These are phyloP conservation scores for Fusarium anguioides DNA, from an alignment of 2,329 filamentous ascomycete species.

Conservation along the genomic window DNA sequence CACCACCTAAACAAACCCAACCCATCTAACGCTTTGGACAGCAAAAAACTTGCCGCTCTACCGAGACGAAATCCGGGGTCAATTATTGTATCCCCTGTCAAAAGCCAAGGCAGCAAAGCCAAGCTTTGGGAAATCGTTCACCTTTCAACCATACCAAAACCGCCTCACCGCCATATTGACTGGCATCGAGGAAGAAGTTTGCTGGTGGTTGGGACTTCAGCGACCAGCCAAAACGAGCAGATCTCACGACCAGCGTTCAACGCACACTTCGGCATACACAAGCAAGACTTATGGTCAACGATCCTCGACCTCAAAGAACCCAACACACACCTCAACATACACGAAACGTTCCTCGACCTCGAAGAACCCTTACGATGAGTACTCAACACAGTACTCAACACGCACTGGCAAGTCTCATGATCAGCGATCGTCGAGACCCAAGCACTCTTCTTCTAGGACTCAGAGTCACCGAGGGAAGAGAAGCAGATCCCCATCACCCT, in stretches of 20 bases:
- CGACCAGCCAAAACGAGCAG: background rate
- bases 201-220: slow-evolving; percentile 30
- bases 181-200: slow-evolving; percentile 25
- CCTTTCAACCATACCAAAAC: slow-evolving; percentile 26
- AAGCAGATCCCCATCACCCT: slow-evolving; percentile 18
- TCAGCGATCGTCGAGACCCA: slow-evolving; percentile 6
- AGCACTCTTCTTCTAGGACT: slow-evolving; percentile 2
- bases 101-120: slow-evolving; percentile 28
- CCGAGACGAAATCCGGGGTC: slow-evolving; percentile 29
- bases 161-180: slow-evolving; percentile 20
- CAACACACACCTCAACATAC: background rate
- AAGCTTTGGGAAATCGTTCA: slow-evolving; percentile 10
- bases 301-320: too few species aligned
- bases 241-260: slow-evolving; percentile 4
- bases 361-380: too few species aligned
- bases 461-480: slow-evolving; percentile 7
- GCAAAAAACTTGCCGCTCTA: slow-evolving; percentile 33
- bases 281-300: background rate
- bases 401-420: slow-evolving; percentile 7
- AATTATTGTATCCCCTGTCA: slow-evolving; percentile 24
- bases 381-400: slow-evolving; percentile 1
- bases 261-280: background rate
- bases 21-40: slow-evolving; percentile 3
- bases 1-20: background rate
- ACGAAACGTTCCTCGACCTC: background rate